phyloP scores from a whole-genome alignment of 495 filamentous ascomycete genomes.

The Aspergillus avenaceus region DNA sequence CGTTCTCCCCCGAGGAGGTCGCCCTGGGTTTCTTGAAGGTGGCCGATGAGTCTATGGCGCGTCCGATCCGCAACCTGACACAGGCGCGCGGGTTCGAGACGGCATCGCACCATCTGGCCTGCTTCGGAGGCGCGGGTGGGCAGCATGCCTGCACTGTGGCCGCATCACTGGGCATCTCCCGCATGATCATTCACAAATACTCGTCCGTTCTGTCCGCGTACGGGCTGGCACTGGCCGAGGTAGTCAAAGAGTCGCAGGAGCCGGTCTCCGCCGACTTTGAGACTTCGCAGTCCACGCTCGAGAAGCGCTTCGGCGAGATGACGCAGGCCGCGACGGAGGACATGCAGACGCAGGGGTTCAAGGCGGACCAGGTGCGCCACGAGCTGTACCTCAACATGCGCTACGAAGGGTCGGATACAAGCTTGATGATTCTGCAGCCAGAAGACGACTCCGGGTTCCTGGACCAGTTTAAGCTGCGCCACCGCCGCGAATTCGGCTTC shows the following conservation, averaged over 20 bases:
- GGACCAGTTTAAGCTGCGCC: constrained; percentile 41
- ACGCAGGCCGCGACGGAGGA: constrained; percentile 29
- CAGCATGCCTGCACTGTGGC: constrained; percentile 53
- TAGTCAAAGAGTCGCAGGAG: constrained; percentile 50
- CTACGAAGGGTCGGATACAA: constrained; percentile 50
- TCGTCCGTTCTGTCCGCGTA: constrained; percentile 51
- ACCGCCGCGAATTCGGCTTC: constrained; percentile 52
- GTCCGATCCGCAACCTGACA: constrained; percentile 51
- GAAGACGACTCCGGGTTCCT: constrained; percentile 37
- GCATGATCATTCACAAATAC: constrained; percentile 51
- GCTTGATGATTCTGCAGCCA: constrained; percentile 47
- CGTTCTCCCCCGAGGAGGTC: constrained; percentile 82
- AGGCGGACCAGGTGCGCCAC: constrained; percentile 36
- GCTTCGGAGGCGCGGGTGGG: constrained; percentile 53
- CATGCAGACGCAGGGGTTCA: constrained; percentile 37
- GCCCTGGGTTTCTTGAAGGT: constrained; percentile 59
- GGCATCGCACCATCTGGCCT: constrained; percentile 46
- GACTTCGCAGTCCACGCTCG: constrained; percentile 30
- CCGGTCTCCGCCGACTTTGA: constrained; percentile 38
- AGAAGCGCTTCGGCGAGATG: constrained; percentile 30
- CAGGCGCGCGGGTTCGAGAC: constrained; percentile 50
- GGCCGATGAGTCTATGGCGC: constrained; percentile 51
- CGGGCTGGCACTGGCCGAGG: constrained; percentile 49
- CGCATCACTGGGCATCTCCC: constrained; percentile 45
- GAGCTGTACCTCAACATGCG: constrained; percentile 53